Percentiles rank a stretch among this genome's conserved stretches.
phyloP scores from a whole-genome alignment of 2,329 filamentous ascomycete species.

The Apiospora marii region DNA sequence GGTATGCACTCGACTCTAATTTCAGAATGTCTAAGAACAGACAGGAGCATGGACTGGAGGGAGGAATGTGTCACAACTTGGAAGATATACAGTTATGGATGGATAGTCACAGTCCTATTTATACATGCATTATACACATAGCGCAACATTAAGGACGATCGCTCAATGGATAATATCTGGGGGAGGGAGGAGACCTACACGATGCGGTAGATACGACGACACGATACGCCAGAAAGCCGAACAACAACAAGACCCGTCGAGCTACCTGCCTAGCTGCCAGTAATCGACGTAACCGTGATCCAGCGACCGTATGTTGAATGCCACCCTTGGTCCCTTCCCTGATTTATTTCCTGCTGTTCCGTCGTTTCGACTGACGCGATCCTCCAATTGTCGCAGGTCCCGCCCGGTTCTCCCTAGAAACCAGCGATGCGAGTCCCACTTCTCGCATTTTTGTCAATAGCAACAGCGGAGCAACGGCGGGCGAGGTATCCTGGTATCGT shows the following conservation, averaged over 20 bases:
- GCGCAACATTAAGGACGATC: background rate
- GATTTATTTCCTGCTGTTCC: slow-evolving; percentile 30
- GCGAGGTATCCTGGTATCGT: background rate
- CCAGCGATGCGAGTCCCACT: slow-evolving; percentile 39
- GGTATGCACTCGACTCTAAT: background rate
- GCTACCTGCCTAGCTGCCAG: background rate
- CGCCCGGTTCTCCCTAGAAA: slow-evolving; percentile 33
- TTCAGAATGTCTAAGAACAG: slow-evolving; percentile 6
- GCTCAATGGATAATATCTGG: background rate
- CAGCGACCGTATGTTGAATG: background rate
- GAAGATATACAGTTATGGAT: background rate
- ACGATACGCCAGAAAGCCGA: slow-evolving; percentile 20
- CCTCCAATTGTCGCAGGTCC: slow-evolving; percentile 22
- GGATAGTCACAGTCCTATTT: slow-evolving; percentile 12
- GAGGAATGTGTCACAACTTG: background rate
- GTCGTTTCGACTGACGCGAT: slow-evolving; percentile 17
- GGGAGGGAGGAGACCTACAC: background rate
- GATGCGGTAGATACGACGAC: slow-evolving; percentile 8
- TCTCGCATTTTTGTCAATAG: slow-evolving; percentile 51
- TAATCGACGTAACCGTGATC: slow-evolving; percentile 9
- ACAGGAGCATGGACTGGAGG: slow-evolving; percentile 14
- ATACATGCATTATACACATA: slow-evolving; percentile 6
- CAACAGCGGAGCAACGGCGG: slow-evolving; percentile 64
- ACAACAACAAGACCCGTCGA: slow-evolving; percentile 15
- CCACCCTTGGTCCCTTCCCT: background rate